phyloP scores from a whole-genome alignment of 192 early-diverging fungal genomes.

The Gamsiella multidivaricata region DNA sequence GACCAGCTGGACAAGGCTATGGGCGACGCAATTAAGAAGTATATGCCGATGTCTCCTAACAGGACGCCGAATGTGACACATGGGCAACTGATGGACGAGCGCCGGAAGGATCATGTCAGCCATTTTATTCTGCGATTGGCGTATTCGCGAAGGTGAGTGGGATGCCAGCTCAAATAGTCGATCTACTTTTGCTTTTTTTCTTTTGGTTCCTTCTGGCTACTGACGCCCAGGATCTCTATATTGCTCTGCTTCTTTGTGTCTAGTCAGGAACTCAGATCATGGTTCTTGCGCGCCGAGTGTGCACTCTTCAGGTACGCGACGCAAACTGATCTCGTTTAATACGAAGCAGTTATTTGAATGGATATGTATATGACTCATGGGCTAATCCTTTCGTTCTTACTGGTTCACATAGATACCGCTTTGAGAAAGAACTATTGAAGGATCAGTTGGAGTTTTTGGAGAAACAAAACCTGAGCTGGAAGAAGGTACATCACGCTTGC shows the following conservation, averaged over 20 bases:
- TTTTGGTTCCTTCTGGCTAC: no score
- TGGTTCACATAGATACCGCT: constrained; percentile 52
- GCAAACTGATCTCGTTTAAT: neutral
- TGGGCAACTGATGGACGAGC: constrained; percentile 63
- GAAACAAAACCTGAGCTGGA: constrained; percentile 60
- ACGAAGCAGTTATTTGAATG: neutral
- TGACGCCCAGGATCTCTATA: no score
- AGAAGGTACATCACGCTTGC: constrained; percentile 43
- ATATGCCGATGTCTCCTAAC: constrained; percentile 74
- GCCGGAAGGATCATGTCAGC: constrained; percentile 83
- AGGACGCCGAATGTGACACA: constrained; percentile 44
- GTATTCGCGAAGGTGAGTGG: constrained; percentile 66
- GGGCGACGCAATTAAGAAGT: constrained; percentile 60
- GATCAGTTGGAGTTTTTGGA: constrained; percentile 69
- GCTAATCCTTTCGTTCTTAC: constrained; percentile 3
- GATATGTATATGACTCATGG: neutral
- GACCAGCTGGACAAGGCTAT: constrained; percentile 68
- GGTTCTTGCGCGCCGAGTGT: constrained; percentile 80
- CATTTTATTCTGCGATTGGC: constrained; percentile 87
- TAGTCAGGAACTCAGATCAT: constrained; percentile 76
- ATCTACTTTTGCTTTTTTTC: neutral
- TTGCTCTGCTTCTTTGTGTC: neutral
- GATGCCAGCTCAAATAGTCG: neutral
- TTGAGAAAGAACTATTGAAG: constrained; percentile 49
- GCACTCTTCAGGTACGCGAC: constrained; percentile 67